phyloP scores from a whole-genome alignment of 2,329 filamentous ascomycete genomes.

The Ascomycota sp. region DNA sequence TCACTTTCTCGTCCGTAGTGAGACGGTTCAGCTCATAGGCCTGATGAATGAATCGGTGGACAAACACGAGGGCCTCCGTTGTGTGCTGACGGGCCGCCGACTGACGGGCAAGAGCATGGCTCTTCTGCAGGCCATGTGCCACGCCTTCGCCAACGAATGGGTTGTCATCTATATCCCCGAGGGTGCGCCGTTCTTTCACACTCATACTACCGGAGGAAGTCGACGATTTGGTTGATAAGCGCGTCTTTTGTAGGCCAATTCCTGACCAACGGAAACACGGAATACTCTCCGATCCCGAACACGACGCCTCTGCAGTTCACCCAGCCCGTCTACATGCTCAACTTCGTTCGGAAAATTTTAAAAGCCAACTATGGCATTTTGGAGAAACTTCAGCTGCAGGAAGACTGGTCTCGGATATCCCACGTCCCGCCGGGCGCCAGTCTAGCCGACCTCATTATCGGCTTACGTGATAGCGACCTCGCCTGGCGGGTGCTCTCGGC shows the following conservation, averaged over 20 bases:
- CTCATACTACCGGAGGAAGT: background rate
- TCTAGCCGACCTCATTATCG: constrained; percentile 48
- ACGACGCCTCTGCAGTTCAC: constrained; percentile 42
- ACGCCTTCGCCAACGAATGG: constrained; percentile 69
- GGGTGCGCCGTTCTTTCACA: constrained; percentile 29
- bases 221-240: background rate
- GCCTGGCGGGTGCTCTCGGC: constrained; percentile 67
- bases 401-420: constrained; percentile 21
- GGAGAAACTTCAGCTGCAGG: constrained; percentile 21
- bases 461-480: constrained; percentile 52
- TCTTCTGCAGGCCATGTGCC: constrained; percentile 62
- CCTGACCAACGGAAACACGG: constrained; percentile 57
- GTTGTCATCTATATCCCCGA: constrained; percentile 79
- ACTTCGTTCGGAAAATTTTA: constrained; percentile 51
- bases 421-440: constrained; percentile 33
- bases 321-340: constrained; percentile 59
- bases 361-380: constrained; percentile 54
- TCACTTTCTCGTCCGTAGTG: constrained; percentile 54
- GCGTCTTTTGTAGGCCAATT: constrained; percentile 38
- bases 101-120: constrained; percentile 74
- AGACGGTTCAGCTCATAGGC: constrained; percentile 53
- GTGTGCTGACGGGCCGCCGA: constrained; percentile 53
- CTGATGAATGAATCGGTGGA: constrained; percentile 35
- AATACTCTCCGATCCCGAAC: constrained; percentile 52
- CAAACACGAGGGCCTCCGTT: constrained; percentile 33